Percentiles rank a stretch among this genome's conserved stretches.
These are phyloP conservation scores for Aechmea fasciata DNA, from an alignment of 176 grass and related monocot species.

Conservation along the genomic window DNA sequence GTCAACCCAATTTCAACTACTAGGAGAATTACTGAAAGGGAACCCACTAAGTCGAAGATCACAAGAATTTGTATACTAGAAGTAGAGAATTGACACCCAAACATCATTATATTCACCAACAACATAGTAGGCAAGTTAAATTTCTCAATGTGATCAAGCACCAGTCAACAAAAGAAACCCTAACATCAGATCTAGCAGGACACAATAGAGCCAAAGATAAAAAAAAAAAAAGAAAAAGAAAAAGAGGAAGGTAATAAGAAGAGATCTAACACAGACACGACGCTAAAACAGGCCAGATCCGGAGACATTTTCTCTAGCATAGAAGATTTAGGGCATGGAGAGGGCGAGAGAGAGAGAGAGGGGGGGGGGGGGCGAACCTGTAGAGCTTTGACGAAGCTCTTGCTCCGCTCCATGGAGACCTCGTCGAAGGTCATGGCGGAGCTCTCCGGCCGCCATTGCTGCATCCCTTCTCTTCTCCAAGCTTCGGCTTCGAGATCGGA, in stretches of 20 bases:
- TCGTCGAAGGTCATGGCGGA: slow-evolving; percentile 69
- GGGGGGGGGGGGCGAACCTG: slow-evolving; percentile 43
- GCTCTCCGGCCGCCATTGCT: slow-evolving; percentile 31
- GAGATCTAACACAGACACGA: not conserved
- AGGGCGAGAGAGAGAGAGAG: slow-evolving; percentile 7
- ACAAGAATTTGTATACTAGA: not conserved
- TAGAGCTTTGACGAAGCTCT: slow-evolving; percentile 91
- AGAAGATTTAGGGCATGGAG: not conserved
- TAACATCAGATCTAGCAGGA: too few species aligned
- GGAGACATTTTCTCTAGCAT: slow-evolving; percentile 19
- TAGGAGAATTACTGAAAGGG: not conserved
- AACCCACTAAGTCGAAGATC: not conserved
- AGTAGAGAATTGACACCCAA: not conserved
- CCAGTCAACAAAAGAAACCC: too few species aligned
- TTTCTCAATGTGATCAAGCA: too few species aligned
- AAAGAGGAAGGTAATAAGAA: not conserved
- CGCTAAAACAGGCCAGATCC: slow-evolving; percentile 11
- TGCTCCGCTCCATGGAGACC: slow-evolving; percentile 95
- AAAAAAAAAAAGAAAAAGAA: too few species aligned
- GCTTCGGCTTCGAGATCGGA: not conserved
- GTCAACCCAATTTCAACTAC: not conserved
- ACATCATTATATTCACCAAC: not conserved
- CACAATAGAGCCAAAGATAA: not conserved
- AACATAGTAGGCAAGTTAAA: too few species aligned
- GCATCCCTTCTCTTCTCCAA: not conserved